Evolutionary conservation across 2,329 filamentous ascomycete species (phyloP), one percentile per base, ranked within the genome.

Genomic region (Dendryphion nanum): DNA sequence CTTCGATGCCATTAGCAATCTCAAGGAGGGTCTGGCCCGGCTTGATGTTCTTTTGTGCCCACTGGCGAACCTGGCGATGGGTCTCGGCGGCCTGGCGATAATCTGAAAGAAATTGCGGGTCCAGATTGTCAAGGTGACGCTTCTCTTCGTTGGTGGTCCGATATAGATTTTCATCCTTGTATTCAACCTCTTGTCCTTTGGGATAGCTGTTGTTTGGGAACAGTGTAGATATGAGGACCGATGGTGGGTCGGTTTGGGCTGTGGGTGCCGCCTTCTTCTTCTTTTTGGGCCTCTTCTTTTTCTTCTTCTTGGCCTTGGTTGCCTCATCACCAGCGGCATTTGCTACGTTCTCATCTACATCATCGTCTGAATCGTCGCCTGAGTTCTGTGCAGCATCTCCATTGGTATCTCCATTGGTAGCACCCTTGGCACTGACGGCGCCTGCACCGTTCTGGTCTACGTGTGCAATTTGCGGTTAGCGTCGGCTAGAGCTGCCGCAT

Each of bases 1-100:
- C 81, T 65, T 94, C 89, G 53, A 95, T 94, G n/a, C 83, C 84
- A 61, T 91, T 83, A 6, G 87, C 86, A 50, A 94, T 91, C 64
- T 89, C 83, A 3, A 83, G 89, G 59, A 95, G 69, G 5, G 78
- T 79, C 75, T 87, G 83, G 33, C 89, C 89, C 1, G 89, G 89
- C 72, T 85, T 85, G 59, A 93, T 86, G 57, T 76, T 83, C 62
- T 83, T 83, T 67, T 88, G 83, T 3, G 86, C 87, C 77, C 86
- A 90, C 64, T 89, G 83, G 34, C 89, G 83, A 40, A 93, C 88
- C 63, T 94, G 86, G 40, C 89, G 82, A 65, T 95, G 89, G n/a
- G 88, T 80, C 68, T 94, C 88, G n/a, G 88, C 86, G 32, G 81
- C 88, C 55, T 90, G 79, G 45, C 89, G 83, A 64, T 90, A 94